These are phyloP conservation scores for Arabidopsis hybrid DNA, from an alignment of 441 rosid species.

Conservation along the genomic window DNA sequence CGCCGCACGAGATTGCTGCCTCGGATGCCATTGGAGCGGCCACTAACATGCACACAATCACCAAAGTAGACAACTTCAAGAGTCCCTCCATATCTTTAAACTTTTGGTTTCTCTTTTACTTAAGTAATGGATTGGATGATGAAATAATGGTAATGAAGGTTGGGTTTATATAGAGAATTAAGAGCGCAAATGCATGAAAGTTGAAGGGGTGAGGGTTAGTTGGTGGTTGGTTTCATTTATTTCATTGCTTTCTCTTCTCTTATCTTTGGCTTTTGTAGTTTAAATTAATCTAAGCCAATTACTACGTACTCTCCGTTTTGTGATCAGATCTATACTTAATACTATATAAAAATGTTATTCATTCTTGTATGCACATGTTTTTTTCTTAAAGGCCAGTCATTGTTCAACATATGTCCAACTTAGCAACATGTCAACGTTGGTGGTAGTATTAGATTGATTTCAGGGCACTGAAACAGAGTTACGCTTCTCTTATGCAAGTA, in stretches of 20 bases:
- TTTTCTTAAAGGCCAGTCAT: slow-evolving; percentile 6
- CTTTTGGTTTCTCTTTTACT: neutral
- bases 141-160: slow-evolving; percentile 29
- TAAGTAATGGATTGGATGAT: slow-evolving; percentile 28
- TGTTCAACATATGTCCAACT: neutral
- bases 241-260: slow-evolving; percentile 30
- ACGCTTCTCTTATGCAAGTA: neutral
- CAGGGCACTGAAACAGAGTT: neutral
- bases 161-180: slow-evolving; percentile 34
- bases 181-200: slow-evolving; percentile 23
- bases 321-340: neutral
- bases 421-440: slow-evolving; percentile 8
- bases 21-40: slow-evolving; percentile 47
- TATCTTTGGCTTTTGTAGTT: slow-evolving; percentile 10
- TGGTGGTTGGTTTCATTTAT: slow-evolving; percentile 46
- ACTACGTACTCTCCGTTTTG: slow-evolving; percentile 18
- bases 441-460: neutral
- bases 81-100: slow-evolving; percentile 34
- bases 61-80: slow-evolving; percentile 35
- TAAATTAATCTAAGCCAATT: slow-evolving; percentile 10
- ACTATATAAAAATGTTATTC: neutral
- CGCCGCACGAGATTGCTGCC: slow-evolving; percentile 47
- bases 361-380: slow-evolving; percentile 2
- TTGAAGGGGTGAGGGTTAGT: slow-evolving; percentile 26
- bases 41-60: slow-evolving; percentile 47